Percentiles rank a stretch among this genome's conserved stretches.
Evolutionary conservation across 2,329 filamentous ascomycete genomes (phyloP).

Genomic region (Cladophialophora yegresii): DNA sequence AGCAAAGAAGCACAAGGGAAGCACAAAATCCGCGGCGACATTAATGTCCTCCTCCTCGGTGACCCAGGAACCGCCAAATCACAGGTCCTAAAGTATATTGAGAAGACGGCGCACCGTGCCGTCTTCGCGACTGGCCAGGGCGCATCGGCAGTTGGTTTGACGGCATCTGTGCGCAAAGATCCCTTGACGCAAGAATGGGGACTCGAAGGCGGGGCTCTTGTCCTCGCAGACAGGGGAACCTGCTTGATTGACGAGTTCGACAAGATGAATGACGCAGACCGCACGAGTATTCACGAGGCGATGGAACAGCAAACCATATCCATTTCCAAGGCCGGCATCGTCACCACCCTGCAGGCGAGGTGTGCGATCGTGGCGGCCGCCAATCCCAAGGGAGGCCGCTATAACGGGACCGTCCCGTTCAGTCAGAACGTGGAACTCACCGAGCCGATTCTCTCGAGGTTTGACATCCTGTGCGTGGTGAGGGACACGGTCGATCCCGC

Average conservation of each 20-base stretch:
- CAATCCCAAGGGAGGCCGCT: conserved; percentile 93
- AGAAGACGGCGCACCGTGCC: conserved; percentile 94
- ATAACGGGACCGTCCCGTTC: conserved; percentile 95
- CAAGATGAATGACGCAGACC: conserved; percentile 99
- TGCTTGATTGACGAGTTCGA: conserved; percentile 99
- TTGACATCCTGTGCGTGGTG: conserved; percentile 95
- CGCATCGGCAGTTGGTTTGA: conserved; percentile 95
- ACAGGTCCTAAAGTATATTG: conserved; percentile 94
- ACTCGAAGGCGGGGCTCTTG: conserved; percentile 89
- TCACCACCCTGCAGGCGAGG: conserved; percentile 92
- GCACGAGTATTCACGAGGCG: conserved; percentile 97
- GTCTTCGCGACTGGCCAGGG: conserved; percentile 98
- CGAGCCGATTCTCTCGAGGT: conserved; percentile 95
- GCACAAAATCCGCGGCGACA: conserved; percentile 91
- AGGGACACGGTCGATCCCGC: conserved; percentile 89
- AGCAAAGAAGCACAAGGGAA: conserved; percentile 86
- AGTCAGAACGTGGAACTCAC: conserved; percentile 95
- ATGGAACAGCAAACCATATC: conserved; percentile 99
- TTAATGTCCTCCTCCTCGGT: conserved; percentile 94
- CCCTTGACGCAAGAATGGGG: conserved; percentile 97
- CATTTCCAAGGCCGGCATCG: conserved; percentile 97
- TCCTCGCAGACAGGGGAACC: conserved; percentile 90
- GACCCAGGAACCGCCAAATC: conserved; percentile 98
- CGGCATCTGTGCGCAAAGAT: conserved; percentile 91
- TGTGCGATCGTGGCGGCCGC: conserved; percentile 96